A percentile compares a stretch with the other conserved stretches of the same genome.
Evolutionary conservation across 805 yeast species (phyloP).

Genomic region (Zygosaccharomyces bailii): DNA sequence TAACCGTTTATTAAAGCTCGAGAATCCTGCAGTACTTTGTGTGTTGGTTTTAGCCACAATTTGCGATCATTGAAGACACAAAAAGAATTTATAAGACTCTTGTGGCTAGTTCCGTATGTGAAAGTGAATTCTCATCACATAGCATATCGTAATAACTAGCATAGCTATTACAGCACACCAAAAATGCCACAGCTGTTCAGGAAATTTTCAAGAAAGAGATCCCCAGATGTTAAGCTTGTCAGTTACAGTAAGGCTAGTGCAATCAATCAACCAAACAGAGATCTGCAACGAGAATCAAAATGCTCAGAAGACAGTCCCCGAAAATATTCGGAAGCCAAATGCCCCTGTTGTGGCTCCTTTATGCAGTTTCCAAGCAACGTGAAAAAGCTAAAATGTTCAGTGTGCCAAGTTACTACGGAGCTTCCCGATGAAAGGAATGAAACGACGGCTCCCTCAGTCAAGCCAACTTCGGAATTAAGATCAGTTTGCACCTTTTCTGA

Average conservation of each 20-base stretch:
- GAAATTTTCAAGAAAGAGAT: slow-evolving; percentile 1
- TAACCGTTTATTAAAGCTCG: neutral
- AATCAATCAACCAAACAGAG: neutral
- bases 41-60: too few species aligned
- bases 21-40: too few species aligned
- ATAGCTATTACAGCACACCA: neutral
- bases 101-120: neutral
- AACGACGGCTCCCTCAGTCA: neutral
- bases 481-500: slow-evolving; percentile 5
- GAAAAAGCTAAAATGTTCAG: slow-evolving; percentile 52
- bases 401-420: slow-evolving; percentile 53
- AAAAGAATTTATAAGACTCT: neutral
- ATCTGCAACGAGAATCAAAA: neutral
- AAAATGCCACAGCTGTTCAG: slow-evolving; percentile 5
- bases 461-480: neutral
- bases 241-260: neutral
- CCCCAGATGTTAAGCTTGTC: slow-evolving; percentile 3
- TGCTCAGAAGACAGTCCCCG: neutral
- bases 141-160: neutral
- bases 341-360: slow-evolving; percentile 48
- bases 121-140: neutral
- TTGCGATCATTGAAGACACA: neutral
- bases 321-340: slow-evolving; percentile 17
- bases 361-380: slow-evolving; percentile 39
- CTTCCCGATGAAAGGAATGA: slow-evolving; percentile 8